Base-by-base conservation (phyloP, 2,329 filamentous ascomycete genomes). In the Paraphaeosphaeria sporulosa region DNA sequence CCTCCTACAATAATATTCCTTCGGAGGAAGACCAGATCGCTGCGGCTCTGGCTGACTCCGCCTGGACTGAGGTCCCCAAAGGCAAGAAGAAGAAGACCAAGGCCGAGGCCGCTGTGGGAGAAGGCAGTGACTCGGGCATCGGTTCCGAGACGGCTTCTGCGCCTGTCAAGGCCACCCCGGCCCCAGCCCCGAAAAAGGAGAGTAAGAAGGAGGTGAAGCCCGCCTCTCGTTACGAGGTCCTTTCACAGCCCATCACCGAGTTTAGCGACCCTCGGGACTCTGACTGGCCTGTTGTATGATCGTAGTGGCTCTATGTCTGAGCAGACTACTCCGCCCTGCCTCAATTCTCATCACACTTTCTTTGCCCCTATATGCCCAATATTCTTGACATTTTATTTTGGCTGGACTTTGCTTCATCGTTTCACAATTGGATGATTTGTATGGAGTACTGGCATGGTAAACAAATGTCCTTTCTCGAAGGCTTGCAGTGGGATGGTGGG, bases 11-110 rank as follows among this genome's bases (percentile, higher is more conserved):
- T 44, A 80, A 80, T 56, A 76, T 86, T 42, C 84, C 84, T 17
- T 85, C 85, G 3, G 87, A 89, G 73, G 86, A 89, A 64, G 86
- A 88, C 71, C 86, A 89, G 74, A 76, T 88, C 71, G 82, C 83
- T 48, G 77, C 85, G 60, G 79, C 78, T 15, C 76, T 81, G 69
- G 77, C 78, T 81, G 83, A 86, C 48, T 83, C 83, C 58, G 83
- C 84, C 55, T 89, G 87, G 87, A 87, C 84, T 64, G 86, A 86
- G 10, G 87, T 89, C 25, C 79, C 84, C 34, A 85, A 80, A 65
- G 77, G 80, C 71, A 88, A 88, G 80, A 79, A 80, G 64, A 83
- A 85, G 74, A 83, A 83, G 73, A 85, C 83, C 73, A 79, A 76
- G 65, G 71, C 73, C 21, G 80, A 81, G 52, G 81, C 66, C 53